These are phyloP conservation scores for Rhodotorula taiwanensis DNA, from an alignment of 768 basidiomycete genomes.

Conservation along the genomic window DNA sequence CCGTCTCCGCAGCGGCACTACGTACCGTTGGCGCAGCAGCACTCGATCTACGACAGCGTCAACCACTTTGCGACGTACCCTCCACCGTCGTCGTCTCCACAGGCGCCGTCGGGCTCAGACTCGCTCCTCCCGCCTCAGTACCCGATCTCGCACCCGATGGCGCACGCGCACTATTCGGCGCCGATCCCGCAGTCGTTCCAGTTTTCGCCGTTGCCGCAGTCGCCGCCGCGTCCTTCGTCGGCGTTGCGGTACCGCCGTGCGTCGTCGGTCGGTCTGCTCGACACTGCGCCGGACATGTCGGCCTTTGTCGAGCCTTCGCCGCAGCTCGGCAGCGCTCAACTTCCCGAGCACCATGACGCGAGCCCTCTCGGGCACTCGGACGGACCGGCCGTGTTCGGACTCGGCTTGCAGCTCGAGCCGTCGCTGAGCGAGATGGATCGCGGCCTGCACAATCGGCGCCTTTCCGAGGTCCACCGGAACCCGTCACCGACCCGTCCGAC, in stretches of 20 bases:
- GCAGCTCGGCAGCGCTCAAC: neutral
- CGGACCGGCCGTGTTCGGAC: neutral
- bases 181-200: constrained; percentile 15
- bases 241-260: constrained; percentile 13
- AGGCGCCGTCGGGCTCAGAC: neutral
- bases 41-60: no score
- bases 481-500: constrained; percentile 5
- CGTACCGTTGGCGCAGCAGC: neutral
- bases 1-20: neutral
- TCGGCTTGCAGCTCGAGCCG: neutral
- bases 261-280: constrained; percentile 20
- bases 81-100: neutral
- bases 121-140: neutral
- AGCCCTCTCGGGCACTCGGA: no score
- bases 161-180: constrained; percentile 7
- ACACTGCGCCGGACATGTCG: constrained; percentile 2
- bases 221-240: neutral
- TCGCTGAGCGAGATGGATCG: constrained; percentile 2
- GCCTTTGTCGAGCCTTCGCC: neutral
- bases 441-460: constrained; percentile 13
- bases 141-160: constrained; percentile 9
- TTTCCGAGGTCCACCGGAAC: constrained; percentile 22
- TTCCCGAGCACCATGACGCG: no score
- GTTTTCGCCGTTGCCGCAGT: neutral
- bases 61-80: neutral